Base-by-base conservation (phyloP, 495 filamentous ascomycete species). In the Immersiella caudata region DNA sequence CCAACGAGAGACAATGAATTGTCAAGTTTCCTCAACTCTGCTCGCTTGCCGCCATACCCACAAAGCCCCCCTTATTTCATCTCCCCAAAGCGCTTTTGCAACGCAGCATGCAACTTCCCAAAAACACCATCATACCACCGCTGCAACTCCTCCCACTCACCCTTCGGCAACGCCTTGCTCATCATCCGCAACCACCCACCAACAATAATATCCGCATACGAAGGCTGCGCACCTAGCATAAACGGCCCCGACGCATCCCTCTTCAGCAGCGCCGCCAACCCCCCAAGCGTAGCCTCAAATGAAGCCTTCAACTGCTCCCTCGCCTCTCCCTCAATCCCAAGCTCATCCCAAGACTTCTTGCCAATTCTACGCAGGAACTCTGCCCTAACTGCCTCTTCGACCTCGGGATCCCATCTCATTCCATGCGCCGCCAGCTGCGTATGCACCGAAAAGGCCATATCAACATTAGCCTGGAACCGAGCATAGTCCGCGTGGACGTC, bases 131-230 rank as follows among this genome's bases (percentile, higher is more conserved):
- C 80, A 78, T 88, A 80, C 86, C 87, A 89, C 5, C 64, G 62
- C 55, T 67, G 71, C 8, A 85, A 35, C 66, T 81, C 79, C 73
- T 82, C 73, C 86, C 86, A 89, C 70, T 87, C 84, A 1, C 54
- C 35, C 35, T 52, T 46, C 0, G 78, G 78, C 56, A 87, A 62
- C 26, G 74, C 74, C 8, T 18, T 67, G 1, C 65, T 55, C 61
- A 78, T 36, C 77, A 87, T 80, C 40, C 79, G 72, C 80, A 89
- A 60, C 88, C 88, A 90, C 20, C 74, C 87, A 1, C 87, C 88
- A 0, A 90, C 79, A 58, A 89, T 86, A 0, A 88, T 62, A 73
- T 90, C 87, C n/a, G 87, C 87, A 83, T 89, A 87, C 62, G 66
- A 79, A 0, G 81, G 70, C 72, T 67, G 68, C 1, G 70, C 56